These are phyloP conservation scores for Phylloporus gajari DNA, from an alignment of 1,284 basidiomycete species.

Conservation along the genomic window DNA sequence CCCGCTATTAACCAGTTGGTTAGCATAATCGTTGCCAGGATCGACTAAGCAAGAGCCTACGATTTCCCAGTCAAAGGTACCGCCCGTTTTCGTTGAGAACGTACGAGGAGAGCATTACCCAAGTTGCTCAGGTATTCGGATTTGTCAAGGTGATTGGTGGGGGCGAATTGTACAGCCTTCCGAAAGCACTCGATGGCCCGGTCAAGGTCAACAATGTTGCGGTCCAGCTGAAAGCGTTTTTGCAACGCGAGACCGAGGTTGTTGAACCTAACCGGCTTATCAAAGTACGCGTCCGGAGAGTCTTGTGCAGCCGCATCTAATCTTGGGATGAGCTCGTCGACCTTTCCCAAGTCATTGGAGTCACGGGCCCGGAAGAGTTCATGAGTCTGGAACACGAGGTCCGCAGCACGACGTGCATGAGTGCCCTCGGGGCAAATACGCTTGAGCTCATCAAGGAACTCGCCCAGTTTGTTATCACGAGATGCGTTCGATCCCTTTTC, in stretches of 20 bases:
- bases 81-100: background rate
- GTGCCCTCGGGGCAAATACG: background rate
- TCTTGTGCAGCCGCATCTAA: background rate
- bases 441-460: background rate
- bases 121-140: background rate
- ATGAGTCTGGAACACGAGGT: background rate
- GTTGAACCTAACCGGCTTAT: background rate
- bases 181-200: background rate
- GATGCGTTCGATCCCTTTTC: background rate
- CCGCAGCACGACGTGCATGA: background rate
- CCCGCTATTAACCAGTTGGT: background rate
- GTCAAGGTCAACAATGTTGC: background rate
- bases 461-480: background rate
- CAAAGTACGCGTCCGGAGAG: background rate
- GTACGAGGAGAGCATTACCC: background rate
- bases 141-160: background rate
- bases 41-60: background rate
- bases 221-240: background rate
- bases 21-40: background rate
- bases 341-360: background rate
- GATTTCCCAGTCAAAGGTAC: background rate
- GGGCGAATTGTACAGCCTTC: background rate
- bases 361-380: background rate
- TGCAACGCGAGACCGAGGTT: background rate
- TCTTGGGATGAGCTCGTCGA: background rate